These are phyloP conservation scores for Globisporangium okanoganense DNA, from an alignment of 352 stramenopile species.

Conservation along the genomic window DNA sequence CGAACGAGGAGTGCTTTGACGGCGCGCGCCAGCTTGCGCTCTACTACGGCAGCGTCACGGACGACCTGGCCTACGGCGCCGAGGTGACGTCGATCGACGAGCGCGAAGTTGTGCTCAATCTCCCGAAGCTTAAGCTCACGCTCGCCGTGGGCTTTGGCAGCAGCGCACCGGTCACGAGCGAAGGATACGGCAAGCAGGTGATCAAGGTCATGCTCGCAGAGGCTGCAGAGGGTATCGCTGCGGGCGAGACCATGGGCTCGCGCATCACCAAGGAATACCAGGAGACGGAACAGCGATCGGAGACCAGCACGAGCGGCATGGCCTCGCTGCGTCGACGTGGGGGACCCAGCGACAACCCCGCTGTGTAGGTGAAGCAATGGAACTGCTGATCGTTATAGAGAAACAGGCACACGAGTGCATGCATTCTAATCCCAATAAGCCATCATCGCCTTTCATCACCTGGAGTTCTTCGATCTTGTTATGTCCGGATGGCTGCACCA, in stretches of 20 bases:
- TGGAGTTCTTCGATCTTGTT: no score
- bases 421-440: neutral
- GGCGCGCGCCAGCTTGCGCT: conserved; percentile 64
- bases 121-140: conserved; percentile 83
- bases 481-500: conserved; percentile 5
- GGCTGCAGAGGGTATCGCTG: conserved; percentile 44
- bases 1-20: conserved; percentile 80
- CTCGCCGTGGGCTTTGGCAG: conserved; percentile 79
- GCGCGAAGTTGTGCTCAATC: conserved; percentile 64
- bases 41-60: conserved; percentile 82
- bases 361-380: neutral
- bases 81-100: conserved; percentile 74
- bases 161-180: conserved; percentile 65
- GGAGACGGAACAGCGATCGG: conserved; percentile 31
- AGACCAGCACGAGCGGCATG: conserved; percentile 16
- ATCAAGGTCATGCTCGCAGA: conserved; percentile 68
- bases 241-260: conserved; percentile 76
- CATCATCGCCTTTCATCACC: no score
- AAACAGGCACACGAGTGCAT: neutral
- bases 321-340: conserved; percentile 47
- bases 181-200: conserved; percentile 69
- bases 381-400: neutral
- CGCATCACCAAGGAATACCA: conserved; percentile 69
- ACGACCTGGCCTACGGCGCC: conserved; percentile 64
- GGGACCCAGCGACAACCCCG: neutral